Evolutionary conservation across 495 filamentous ascomycete species (phyloP).

Genomic region (Talaromyces adpressus): DNA sequence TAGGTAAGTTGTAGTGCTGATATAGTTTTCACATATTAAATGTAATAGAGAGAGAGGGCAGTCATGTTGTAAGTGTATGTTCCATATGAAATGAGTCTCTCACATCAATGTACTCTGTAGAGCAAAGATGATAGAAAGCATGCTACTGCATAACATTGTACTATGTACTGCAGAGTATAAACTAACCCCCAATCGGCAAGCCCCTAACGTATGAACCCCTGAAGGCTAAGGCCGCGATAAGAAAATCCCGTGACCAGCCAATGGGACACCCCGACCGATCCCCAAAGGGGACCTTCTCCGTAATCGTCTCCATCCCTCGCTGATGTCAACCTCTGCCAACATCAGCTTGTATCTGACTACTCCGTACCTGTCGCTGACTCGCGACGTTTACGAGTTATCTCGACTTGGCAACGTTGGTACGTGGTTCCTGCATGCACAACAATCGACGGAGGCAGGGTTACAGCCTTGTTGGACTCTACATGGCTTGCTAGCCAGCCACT

Average conservation of each 20-base stretch:
- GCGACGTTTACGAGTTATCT: not conserved
- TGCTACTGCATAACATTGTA: not conserved
- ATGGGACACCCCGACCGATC: not conserved
- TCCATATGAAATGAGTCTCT: not conserved
- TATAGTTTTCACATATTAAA: no score
- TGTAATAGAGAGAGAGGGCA: no score
- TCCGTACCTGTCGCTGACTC: not conserved
- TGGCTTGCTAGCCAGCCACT: not conserved
- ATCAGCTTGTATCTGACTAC: not conserved
- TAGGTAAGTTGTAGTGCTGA: no score
- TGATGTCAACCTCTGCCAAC: not conserved
- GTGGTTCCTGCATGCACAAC: not conserved
- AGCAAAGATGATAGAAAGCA: not conserved
- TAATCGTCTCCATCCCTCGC: not conserved
- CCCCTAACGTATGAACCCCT: not conserved
- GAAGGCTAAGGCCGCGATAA: not conserved
- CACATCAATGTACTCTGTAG: not conserved
- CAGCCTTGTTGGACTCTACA: not conserved
- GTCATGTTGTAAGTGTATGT: no score
- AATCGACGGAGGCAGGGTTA: not conserved
- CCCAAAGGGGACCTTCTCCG: not conserved
- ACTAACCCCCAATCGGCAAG: not conserved
- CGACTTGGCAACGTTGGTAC: not conserved
- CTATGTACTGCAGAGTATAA: no score
- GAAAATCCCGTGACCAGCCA: slow-evolving; percentile 1